Evolutionary conservation across 306 rosid species (phyloP).

Genomic region (Betula pendula): DNA sequence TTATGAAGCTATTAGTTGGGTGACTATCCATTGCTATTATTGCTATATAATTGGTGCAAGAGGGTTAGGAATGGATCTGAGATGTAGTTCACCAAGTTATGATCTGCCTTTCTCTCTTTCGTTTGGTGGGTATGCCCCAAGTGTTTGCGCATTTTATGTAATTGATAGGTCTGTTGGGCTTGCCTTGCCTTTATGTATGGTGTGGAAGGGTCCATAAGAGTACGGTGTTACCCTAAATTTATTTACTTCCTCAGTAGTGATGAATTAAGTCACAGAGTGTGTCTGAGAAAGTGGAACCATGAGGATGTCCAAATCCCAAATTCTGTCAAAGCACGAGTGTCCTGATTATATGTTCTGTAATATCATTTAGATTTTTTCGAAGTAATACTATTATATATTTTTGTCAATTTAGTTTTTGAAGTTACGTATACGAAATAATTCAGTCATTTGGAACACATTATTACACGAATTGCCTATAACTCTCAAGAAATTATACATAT

Average conservation of each 20-base stretch:
- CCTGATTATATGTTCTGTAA: too few species aligned
- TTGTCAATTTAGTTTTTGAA: too few species aligned
- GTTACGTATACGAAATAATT: too few species aligned
- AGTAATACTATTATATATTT: too few species aligned
- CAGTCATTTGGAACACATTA: too few species aligned
- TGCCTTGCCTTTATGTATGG: neutral
- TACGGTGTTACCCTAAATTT: neutral
- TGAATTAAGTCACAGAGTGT: neutral
- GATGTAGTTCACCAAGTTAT: neutral
- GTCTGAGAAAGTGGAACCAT: neutral
- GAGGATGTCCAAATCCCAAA: neutral
- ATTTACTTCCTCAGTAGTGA: neutral
- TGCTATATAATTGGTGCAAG: neutral
- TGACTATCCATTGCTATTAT: neutral
- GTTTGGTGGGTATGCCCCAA: neutral
- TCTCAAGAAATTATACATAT: too few species aligned
- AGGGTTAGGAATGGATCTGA: neutral
- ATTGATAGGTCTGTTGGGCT: neutral
- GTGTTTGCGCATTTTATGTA: neutral
- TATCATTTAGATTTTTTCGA: too few species aligned
- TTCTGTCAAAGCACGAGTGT: neutral
- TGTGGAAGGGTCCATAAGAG: neutral
- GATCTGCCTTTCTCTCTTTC: neutral
- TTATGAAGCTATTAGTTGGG: neutral
- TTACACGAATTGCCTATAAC: too few species aligned